Evolutionary conservation across 495 filamentous ascomycete genomes (phyloP), one percentile per base, ranked within the genome.

Genomic region (Parachaetomium inaequale): DNA sequence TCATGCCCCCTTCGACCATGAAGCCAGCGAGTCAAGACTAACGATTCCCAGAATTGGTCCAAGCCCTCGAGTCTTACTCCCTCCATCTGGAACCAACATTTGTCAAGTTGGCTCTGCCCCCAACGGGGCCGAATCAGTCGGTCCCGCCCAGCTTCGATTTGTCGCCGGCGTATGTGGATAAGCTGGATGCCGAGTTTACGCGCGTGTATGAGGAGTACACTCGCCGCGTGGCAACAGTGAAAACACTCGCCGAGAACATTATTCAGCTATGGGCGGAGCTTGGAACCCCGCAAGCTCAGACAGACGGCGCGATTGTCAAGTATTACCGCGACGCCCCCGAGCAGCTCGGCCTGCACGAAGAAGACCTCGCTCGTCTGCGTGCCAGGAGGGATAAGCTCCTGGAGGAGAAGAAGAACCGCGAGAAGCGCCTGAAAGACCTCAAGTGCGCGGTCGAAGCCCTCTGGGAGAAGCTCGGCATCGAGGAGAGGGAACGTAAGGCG

Each of bases 211-310:
- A 97, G 72, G 95, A 97, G 73, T 99, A 97, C 68, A 88, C 84
- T 40, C 87, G 87, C 40, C 89, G 94, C 40, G 76, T 95, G 26
- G 79, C 81, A 2, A 85, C 82, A 4, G 92, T 97, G n/a, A 84
- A 88, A 70, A 74, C 84, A 11, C 74, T 91, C 0, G 84, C 85
- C 4, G 90, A 95, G 63, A 87, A 96, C 51, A 92, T 96, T 55
- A 92, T 99, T 70, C 88, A 88, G 67, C 82, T 98, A 3, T 99
- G 94, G 92, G 91, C 91, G 1, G 94, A 99, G 70, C 82, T 99
- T 21, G 94, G 95, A 26, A 93, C 87, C 10, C 91, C 94, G 3
- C 91, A 93, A 71, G 90, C 88, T 17, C 93, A 98, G 70, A 93
- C 91, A n/a, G 94, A 98, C 69, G 81, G 78, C 46, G 80, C 80